Percentiles rank a stretch among this genome's conserved stretches.
These are phyloP conservation scores for Alternaria burnsii DNA, from an alignment of 2,329 filamentous ascomycete species.

Conservation along the genomic window DNA sequence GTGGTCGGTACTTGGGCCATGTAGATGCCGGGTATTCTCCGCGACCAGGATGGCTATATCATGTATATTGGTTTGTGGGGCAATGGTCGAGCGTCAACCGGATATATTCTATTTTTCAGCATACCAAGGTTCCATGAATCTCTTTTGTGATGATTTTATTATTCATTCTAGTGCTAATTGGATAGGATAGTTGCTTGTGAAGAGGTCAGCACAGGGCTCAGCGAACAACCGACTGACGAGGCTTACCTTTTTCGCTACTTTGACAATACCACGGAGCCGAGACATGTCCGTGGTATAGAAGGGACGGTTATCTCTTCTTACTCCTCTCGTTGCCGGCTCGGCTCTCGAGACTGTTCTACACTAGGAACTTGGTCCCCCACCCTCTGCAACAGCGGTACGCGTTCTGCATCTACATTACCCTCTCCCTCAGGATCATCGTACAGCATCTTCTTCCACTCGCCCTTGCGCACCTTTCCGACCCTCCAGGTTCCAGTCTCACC, in stretches of 20 bases:
- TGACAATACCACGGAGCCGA: background rate
- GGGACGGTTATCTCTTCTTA: background rate
- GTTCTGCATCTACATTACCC: constrained; percentile 53
- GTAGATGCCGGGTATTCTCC: constrained; percentile 16
- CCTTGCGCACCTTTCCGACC: constrained; percentile 62
- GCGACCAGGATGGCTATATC: constrained; percentile 7
- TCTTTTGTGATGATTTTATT: background rate
- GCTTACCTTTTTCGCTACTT: background rate
- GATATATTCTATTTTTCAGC: background rate
- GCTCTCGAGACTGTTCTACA: constrained; percentile 23
- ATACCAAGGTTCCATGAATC: background rate
- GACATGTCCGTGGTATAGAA: background rate
- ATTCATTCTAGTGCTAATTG: constrained; percentile 3
- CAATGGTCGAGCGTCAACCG: background rate
- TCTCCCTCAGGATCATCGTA: constrained; percentile 51
- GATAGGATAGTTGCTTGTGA: background rate
- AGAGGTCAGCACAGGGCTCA: background rate
- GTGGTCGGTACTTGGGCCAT: constrained; percentile 8
- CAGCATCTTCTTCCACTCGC: constrained; percentile 59
- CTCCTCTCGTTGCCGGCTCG: background rate
- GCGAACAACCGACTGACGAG: background rate
- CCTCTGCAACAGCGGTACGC: constrained; percentile 56
- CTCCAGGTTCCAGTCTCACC: constrained; percentile 62
- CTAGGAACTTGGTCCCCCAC: constrained; percentile 55
- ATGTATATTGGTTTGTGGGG: constrained; percentile 16